These are phyloP conservation scores for Saccharomycopsis sp. DNA, from an alignment of 805 yeast genomes.

Conservation along the genomic window DNA sequence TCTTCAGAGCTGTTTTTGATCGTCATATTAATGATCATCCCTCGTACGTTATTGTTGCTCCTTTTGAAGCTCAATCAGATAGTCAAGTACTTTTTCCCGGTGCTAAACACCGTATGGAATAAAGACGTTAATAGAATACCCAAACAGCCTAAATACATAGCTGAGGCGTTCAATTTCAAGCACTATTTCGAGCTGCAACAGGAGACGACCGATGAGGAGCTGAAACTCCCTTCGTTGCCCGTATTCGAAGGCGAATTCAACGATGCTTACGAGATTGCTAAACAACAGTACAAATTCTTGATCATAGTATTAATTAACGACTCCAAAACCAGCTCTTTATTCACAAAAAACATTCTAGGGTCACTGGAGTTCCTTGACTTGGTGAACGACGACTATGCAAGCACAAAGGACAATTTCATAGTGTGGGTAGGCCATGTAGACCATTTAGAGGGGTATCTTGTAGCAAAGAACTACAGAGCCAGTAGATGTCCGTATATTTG, in stretches of 20 bases:
- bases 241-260: conserved; percentile 34
- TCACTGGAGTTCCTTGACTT: conserved; percentile 8
- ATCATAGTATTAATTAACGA: conserved; percentile 41
- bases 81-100: conserved; percentile 33
- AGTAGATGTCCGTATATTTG: conserved; percentile 50
- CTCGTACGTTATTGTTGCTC: conserved; percentile 41
- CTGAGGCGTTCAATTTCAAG: conserved; percentile 18
- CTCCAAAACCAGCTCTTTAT: conserved; percentile 1
- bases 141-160: neutral
- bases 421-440: conserved; percentile 60
- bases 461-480: conserved; percentile 50
- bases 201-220: conserved; percentile 15
- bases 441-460: conserved; percentile 60
- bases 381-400: conserved; percentile 10
- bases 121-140: conserved; percentile 13
- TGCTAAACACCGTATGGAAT: conserved; percentile 13
- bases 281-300: conserved; percentile 41
- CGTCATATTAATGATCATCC: conserved; percentile 48
- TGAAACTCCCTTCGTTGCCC: conserved; percentile 19
- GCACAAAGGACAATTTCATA: conserved; percentile 36
- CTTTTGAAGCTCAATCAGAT: conserved; percentile 34
- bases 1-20: conserved; percentile 27
- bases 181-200: conserved; percentile 23
- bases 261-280: conserved; percentile 35
- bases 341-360: conserved; percentile 10